phyloP scores from a whole-genome alignment of 2,329 filamentous ascomycete genomes.

The Torrubiellomyces zombiae region DNA sequence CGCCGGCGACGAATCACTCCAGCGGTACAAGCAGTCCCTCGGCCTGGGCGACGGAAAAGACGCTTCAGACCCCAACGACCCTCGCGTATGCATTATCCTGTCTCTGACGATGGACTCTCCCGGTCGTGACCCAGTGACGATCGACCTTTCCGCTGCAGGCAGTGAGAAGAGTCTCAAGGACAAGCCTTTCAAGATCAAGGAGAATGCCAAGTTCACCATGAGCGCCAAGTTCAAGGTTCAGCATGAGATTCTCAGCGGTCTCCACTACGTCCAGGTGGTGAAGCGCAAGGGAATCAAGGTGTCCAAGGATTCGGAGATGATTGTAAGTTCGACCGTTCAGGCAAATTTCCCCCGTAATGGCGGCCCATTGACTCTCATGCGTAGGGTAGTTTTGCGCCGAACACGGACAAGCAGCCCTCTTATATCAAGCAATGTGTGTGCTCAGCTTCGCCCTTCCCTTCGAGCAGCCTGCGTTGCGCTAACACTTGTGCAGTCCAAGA shows the following conservation, averaged over 20 bases:
- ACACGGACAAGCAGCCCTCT: constrained; percentile 67
- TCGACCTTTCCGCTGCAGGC: constrained; percentile 64
- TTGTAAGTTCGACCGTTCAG: constrained; percentile 49
- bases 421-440: constrained; percentile 84
- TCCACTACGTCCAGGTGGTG: constrained; percentile 91
- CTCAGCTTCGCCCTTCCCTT: no score
- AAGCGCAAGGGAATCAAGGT: constrained; percentile 77
- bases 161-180: constrained; percentile 67
- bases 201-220: constrained; percentile 87
- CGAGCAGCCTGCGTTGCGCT: no score
- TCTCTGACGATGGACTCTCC: constrained; percentile 76
- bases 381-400: constrained; percentile 84
- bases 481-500: constrained; percentile 51
- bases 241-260: constrained; percentile 83
- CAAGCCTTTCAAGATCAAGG: constrained; percentile 95
- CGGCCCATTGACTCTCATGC: constrained; percentile 8
- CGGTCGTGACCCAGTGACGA: constrained; percentile 69
- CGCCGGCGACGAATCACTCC: constrained; percentile 75
- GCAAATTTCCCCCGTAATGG: background rate
- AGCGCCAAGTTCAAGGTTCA: constrained; percentile 88
- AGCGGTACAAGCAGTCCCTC: constrained; percentile 94
- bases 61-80: constrained; percentile 62
- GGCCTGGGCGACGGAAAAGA: constrained; percentile 62
- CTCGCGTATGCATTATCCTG: constrained; percentile 83
- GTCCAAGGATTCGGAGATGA: constrained; percentile 95